Base-by-base conservation (phyloP, 1,139 yeast genomes). In the Suhomyces panamericanus region DNA sequence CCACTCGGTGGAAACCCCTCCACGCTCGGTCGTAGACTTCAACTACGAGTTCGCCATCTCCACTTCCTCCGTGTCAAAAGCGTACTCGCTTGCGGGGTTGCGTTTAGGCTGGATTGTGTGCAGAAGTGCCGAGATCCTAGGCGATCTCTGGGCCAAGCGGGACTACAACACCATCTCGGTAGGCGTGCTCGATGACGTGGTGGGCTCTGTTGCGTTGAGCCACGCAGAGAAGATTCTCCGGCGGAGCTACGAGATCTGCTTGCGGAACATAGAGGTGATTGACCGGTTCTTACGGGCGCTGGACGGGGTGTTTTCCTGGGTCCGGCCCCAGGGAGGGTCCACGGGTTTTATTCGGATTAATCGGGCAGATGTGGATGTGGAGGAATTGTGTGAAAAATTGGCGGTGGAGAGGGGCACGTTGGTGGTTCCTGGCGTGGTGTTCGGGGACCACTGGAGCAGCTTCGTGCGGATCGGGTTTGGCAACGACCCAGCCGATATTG, bases 161-260 rank as follows among this genome's bases (percentile, higher is more conserved):
- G 83, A 80, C 55, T 80, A 75, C 57, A 78, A 74, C 52, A 79
- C 77, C 7, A 79, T 80, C 41, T 71, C 79, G 1, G 73, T 80
- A 10, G 72, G 80, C 15, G 58, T 65, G 51, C 50, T 78, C 7
- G 84, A 80, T 56, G 85, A 80, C 53, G 41, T 54, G n/a, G 56
- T 78, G 17, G 77, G 81, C 3, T 57, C 70, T 1, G 72, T 70
- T 55, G 80, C 78, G 0, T 62, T 80, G 37, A 42, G 56, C 22
- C 60, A 75, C 45, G 60, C 62, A 39, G 50, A 66, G 17, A 37
- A 43, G 30, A 63, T 79, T 32, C 57, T 80, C 20, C 53, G 63
- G 27, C 57, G 79, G 49, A 76, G 73, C 53, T 63, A 64, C 48
- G 47, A 57, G 4, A 57, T 75, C 27, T 77, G 81, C 55, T 41